A percentile compares a stretch with the other conserved stretches of the same genome.
Evolutionary conservation across 2,329 filamentous ascomycete genomes (phyloP).

Genomic region (Paraphoma sp.): DNA sequence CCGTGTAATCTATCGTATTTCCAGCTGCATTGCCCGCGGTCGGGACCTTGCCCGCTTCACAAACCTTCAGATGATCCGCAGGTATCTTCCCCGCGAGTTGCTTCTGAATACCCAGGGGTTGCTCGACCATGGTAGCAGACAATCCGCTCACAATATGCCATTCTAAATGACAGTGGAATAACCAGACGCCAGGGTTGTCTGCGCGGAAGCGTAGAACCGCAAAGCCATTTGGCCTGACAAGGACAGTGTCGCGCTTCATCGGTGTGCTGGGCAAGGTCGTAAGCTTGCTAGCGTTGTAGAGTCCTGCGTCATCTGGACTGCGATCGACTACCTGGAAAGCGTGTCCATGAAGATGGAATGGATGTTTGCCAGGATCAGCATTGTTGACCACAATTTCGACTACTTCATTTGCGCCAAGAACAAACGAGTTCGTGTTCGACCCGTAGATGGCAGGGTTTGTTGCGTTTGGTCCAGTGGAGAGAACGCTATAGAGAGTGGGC

Average conservation of each 20-base stretch:
- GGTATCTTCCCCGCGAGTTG: conserved; percentile 63
- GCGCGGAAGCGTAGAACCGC: conserved; percentile 63
- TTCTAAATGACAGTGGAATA: conserved; percentile 46
- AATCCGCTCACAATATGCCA: conserved; percentile 55
- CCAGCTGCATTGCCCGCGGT: conserved; percentile 75
- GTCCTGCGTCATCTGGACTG: conserved; percentile 41
- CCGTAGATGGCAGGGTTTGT: conserved; percentile 56
- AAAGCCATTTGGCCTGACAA: conserved; percentile 62
- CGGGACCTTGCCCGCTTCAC: conserved; percentile 59
- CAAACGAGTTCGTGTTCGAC: conserved; percentile 62
- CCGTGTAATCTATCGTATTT: conserved; percentile 68
- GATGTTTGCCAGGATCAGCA: conserved; percentile 65
- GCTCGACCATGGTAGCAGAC: conserved; percentile 59
- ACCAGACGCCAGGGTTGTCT: conserved; percentile 55
- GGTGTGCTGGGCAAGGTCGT: conserved; percentile 38
- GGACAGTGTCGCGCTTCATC: conserved; percentile 61
- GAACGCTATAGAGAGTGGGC: conserved; percentile 77
- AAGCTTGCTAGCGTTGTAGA: conserved; percentile 56
- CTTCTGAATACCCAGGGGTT: conserved; percentile 65
- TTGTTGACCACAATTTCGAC: conserved; percentile 82
- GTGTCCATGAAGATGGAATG: conserved; percentile 72
- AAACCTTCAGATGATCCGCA: conserved; percentile 65
- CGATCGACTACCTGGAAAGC: conserved; percentile 46
- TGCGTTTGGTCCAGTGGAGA: conserved; percentile 64
- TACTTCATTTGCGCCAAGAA: conserved; percentile 71